Evolutionary conservation across 1,139 yeast genomes (phyloP), one percentile per base, ranked within the genome.

Genomic region (Scheffersomyces segobiensis): DNA sequence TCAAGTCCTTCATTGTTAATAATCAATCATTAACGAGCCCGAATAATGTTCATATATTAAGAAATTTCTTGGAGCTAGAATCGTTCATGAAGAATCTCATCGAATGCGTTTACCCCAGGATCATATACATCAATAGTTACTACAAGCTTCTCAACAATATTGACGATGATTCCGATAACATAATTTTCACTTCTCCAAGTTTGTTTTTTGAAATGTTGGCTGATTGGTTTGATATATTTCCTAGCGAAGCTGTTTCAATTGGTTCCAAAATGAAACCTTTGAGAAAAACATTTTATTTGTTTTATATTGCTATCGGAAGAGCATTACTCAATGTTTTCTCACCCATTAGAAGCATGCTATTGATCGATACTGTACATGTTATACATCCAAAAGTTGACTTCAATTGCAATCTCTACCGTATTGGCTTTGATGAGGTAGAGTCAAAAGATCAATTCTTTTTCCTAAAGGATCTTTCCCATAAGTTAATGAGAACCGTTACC

Each of bases 151-250:
- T 52, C 21, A 51, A 69, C 51, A 60, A 63, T 18, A 62, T 63
- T 18, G 53, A 60, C 42, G 70, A 68, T 46, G 53, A 57, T 4
- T 47, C 63, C 7, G 52, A 61, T 39, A 67, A 64, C 53, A 59
- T 74, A 52, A 61, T 61, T 57, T 71, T 64, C 62, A 63, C 71
- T 0, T 71, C 76, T 14, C 70, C 71, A 12, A 64, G 67, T 5
- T 63, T 75, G 46, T 61, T 76, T n/a, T 79, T 74, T 62, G 72
- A 77, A 46, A 57, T 78, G 54, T 55, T 76, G 19, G 71, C 67
- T 24, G 68, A 70, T 42, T 79, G 82, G 80, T 74, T 76, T 58
- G 72, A 68, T 49, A 69, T 74, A 56, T 68, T 71, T 53, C 82
- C 83, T 0, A 71, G 77, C 52, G 76, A 76, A 49, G 71, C 74